These are phyloP conservation scores for Skeletonema marinoi DNA, from an alignment of 108 stramenopile genomes.

Conservation along the genomic window DNA sequence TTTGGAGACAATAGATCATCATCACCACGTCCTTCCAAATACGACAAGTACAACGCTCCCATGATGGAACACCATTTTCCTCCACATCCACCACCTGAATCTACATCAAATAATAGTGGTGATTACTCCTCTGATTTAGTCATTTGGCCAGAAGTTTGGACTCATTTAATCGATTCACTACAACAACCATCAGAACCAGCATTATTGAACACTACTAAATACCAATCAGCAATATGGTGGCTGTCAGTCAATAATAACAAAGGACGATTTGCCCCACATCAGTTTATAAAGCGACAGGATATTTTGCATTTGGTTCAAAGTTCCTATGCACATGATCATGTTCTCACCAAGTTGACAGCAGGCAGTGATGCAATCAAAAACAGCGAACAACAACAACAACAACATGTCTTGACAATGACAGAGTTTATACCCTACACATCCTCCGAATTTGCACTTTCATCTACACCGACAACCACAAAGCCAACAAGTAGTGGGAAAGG, in stretches of 20 bases:
- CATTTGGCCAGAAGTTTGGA: constrained; percentile 67
- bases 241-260: constrained; percentile 59
- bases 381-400: background rate
- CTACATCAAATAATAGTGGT: background rate
- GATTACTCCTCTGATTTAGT: constrained; percentile 36
- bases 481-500: background rate
- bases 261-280: constrained; percentile 18
- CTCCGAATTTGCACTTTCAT: background rate
- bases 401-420: constrained; percentile 38
- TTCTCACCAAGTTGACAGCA: constrained; percentile 16
- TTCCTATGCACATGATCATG: constrained; percentile 51
- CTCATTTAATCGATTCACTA: constrained; percentile 46
- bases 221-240: constrained; percentile 64
- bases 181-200: background rate
- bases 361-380: background rate
- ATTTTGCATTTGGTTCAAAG: constrained; percentile 60
- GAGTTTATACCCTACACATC: constrained; percentile 50
- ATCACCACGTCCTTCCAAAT: constrained; percentile 16
- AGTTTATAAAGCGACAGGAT: constrained; percentile 38
- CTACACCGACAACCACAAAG: background rate
- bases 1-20: constrained; percentile 10
- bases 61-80: background rate
- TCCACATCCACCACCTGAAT: background rate
- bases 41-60: constrained; percentile 41
- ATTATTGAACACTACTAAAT: constrained; percentile 4